A percentile compares a stretch with the other conserved stretches of the same genome.
Evolutionary conservation across 73 alveolate species (phyloP).

Genomic region (Paramecium bursaria): DNA sequence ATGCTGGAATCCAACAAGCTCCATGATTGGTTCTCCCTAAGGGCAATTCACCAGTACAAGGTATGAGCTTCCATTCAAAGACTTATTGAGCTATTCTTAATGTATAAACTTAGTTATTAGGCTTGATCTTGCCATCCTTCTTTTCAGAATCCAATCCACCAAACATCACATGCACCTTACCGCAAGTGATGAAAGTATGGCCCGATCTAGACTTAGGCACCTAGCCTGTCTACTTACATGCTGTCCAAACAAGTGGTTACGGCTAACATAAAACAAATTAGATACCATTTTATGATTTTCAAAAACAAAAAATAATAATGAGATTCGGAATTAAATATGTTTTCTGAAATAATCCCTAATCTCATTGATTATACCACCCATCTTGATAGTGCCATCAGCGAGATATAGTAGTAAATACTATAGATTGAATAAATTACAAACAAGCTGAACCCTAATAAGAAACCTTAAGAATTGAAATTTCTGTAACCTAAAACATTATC

Average conservation of each 20-base stretch:
- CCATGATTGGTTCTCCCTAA: conserved; percentile 89
- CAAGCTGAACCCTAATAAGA: conserved; percentile 25
- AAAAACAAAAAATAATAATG: conserved; percentile 21
- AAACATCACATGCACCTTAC: conserved; percentile 81
- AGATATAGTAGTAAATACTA: background rate
- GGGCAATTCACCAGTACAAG: conserved; percentile 74
- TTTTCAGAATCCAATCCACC: conserved; percentile 88
- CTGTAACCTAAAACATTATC: background rate
- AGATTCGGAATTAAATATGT: too few species aligned
- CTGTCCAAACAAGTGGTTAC: conserved; percentile 88
- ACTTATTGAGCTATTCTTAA: conserved; percentile 62
- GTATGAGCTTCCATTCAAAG: conserved; percentile 81
- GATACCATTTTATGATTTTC: conserved; percentile 37
- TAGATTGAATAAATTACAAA: conserved; percentile 28
- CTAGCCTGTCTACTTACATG: conserved; percentile 79
- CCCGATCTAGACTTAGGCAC: conserved; percentile 90
- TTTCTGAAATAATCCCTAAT: conserved; percentile 33
- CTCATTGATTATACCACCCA: background rate
- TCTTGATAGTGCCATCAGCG: background rate
- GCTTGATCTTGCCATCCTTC: conserved; percentile 79
- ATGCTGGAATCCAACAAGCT: conserved; percentile 82
- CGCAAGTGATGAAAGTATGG: conserved; percentile 83
- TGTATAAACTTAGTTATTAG: conserved; percentile 73
- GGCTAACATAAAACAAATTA: conserved; percentile 74
- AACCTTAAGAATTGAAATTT: conserved; percentile 30